phyloP scores from a whole-genome alignment of 768 basidiomycete genomes.

The Xanthoconium purpureum region DNA sequence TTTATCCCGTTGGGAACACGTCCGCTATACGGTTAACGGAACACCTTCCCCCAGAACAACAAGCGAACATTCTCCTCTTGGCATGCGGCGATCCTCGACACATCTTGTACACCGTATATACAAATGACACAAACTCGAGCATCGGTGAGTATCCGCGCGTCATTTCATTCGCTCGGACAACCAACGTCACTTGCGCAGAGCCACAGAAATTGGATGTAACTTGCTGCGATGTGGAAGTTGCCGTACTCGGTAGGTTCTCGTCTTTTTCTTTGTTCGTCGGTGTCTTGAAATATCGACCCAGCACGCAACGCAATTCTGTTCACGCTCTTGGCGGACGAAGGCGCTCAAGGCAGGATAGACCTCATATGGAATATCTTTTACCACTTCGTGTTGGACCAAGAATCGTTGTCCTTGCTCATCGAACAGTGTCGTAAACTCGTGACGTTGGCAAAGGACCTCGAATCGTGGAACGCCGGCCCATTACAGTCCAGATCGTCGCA shows the following conservation, averaged over 20 bases:
- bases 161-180: not conserved
- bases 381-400: conserved; percentile 26
- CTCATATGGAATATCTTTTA: conserved; percentile 33
- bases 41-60: conserved; percentile 44
- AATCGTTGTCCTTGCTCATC: conserved; percentile 23
- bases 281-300: not conserved
- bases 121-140: conserved; percentile 7
- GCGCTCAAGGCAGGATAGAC: conserved; percentile 12
- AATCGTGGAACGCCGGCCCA: conserved; percentile 27
- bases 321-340: conserved; percentile 27
- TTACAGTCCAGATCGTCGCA: conserved; percentile 9
- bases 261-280: not conserved
- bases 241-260: conserved; percentile 24
- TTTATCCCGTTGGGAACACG: conserved; percentile 62
- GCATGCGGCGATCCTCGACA: conserved; percentile 58
- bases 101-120: conserved; percentile 47
- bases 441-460: conserved; percentile 11
- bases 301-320: conserved; percentile 31
- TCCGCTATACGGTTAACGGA: conserved; percentile 49
- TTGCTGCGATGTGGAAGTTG: conserved; percentile 30
- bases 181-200: conserved; percentile 9
- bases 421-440: conserved; percentile 28
- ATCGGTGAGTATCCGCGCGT: conserved; percentile 6
- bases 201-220: conserved; percentile 28
- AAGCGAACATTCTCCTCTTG: conserved; percentile 49